Base-by-base conservation (phyloP, 768 basidiomycete species). In the Agaricus subrufescens region DNA sequence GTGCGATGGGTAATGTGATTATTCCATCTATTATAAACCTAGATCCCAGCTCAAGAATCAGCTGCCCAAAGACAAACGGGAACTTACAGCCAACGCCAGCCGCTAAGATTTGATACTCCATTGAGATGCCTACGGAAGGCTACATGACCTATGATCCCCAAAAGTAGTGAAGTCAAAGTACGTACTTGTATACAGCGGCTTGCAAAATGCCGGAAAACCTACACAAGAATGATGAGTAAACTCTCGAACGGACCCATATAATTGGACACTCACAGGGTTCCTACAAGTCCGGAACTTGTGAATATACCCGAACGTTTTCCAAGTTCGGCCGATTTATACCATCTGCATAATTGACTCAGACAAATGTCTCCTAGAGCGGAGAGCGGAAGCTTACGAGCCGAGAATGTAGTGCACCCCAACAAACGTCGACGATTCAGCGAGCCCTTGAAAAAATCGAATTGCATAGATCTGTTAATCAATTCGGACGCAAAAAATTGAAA, bases 351-450 rank as follows among this genome's bases (percentile, higher is more conserved):
- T 25, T 19, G 26, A 19, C 25, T 34, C 12, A 12, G 49, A 40
- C 23, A 48, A 37, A 19, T 29, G 39, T 42, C 30, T 25, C 9
- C 59, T 25, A 19, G 26, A 43, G 45, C 19, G 40, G 26, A 7
- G 50, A 27, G 46, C 42, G 4, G 45, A 23, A 1, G 76, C 83
- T 56, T 62, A 87, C 86, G 84, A 84, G 60, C 87, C 86, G 15
- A 89, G 80, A 59, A 88, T 73, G 62, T 86, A 86, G 60, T 86
- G 86, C 14, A 85, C 83, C 37, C 88, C 88, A 27, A 85, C 85
- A 66, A 90, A 91, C 1, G 87, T 90, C 7, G 86, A 87, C 0
- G 86, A 80, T 67, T 90, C 88, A 6, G 83, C 80, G 55, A 88
- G 73, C 25, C 85, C 89, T 67, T 87, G 86, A 53, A 89, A 78